Base-by-base conservation (phyloP, 805 yeast genomes). In the Candida nonsorbophila region DNA sequence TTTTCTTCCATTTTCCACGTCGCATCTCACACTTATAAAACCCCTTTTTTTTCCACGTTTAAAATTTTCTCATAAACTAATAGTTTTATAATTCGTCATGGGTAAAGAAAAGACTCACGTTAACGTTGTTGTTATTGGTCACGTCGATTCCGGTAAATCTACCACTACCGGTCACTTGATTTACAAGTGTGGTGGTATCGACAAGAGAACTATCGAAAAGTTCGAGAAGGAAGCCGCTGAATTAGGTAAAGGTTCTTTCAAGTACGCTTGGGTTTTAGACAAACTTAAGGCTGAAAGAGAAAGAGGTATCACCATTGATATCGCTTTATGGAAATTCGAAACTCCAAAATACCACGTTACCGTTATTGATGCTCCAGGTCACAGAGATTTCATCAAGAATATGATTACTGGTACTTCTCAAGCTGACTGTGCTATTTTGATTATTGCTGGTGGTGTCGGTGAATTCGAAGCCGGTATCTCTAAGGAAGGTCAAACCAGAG, bases 111-210 rank as follows among this genome's bases (percentile, higher is more conserved):
- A 90, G 83, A 62, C 77, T 73, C 97, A 90, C 84, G 84, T 90
- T 78, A 90, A 90, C 95, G 94, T 90, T 76, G 98, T 92, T 72
- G 97, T 92, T 68, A 90, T 90, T 72, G 98, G 97, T 74, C 97
- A 90, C 95, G 97, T 92, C 97, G 97, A 90, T 76, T 88, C 97
- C 60, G 68, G 68, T 59, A 55, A 50, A 36, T 90, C 97, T 48
- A 88, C 97, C 66, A 90, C 97, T 73, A 88, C 97, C 69, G 97
- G 97, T 74, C 97, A 88, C 82, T 84, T 88, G 74, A 87, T 88
- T 67, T 88, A 68, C 94, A 87, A 87, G 90, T 88, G 96, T 78
- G 96, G 97, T 84, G 96, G 94, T 82, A 85, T 85, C 59, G 96
- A 87, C 77, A 87, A 86, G 85, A 84, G 96, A 79, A 87, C 95